Percentiles rank a stretch among this genome's conserved stretches.
Conservation (phyloP, 371 early-diverging fungal genomes). For the Circinella minor region DNA sequence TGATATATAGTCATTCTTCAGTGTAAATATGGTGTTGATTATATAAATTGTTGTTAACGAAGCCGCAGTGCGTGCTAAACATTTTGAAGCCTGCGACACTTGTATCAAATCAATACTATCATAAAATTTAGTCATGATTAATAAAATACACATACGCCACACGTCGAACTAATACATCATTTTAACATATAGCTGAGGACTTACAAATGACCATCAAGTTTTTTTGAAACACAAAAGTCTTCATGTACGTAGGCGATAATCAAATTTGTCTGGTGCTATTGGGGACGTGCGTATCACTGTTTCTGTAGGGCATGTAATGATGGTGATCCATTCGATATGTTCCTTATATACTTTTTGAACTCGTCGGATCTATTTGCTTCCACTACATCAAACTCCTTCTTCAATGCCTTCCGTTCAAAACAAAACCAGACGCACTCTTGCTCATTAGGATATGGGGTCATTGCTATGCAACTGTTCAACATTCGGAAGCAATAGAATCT, state of each 20-base stretch:
- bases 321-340: no score
- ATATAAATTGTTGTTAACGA: neutral
- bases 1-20: neutral
- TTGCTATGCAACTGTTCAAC: no score
- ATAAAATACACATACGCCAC: neutral
- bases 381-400: no score
- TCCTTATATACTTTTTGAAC: no score
- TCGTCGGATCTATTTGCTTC: no score
- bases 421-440: no score
- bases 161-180: neutral
- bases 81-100: neutral
- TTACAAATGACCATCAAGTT: no score
- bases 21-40: neutral
- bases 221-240: neutral
- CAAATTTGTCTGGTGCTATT: neutral
- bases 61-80: neutral
- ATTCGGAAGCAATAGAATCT: no score
- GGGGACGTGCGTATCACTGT: neutral
- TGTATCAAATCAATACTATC: neutral
- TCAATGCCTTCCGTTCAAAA: no score
- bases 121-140: neutral
- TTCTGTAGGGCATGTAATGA: no score
- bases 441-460: no score
- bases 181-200: no score
- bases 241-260: neutral